Evolutionary conservation across 331 rosid genomes (phyloP), one percentile per base, ranked within the genome.

Genomic region (Saraca asoca): DNA sequence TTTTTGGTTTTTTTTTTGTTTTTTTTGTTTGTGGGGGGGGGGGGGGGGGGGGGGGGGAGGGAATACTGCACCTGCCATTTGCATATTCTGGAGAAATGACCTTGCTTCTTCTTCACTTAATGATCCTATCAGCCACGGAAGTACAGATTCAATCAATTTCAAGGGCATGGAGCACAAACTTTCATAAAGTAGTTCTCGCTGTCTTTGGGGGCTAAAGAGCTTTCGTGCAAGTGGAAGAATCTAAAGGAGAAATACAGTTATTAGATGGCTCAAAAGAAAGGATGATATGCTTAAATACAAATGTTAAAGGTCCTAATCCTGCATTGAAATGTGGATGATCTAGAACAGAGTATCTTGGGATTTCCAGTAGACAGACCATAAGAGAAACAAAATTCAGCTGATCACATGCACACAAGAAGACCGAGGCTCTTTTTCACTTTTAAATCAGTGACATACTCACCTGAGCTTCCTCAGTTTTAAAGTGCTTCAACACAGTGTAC

Each of bases 111-210:
- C 90, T 73, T 87, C 90, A 35, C 76, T 80, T 61, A 84, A 70
- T 12, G 78, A 82, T 69, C 73, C 85, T 12, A 82, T 80, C 51
- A 84, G 80, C 95, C 95, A 87, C 43, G 95, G 95, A 60, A 87
- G 76, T 62, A 87, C 88, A 34, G 88, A 71, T 53, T 87, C 95
- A 50, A 87, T 87, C 78, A 87, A 66, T 79, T 85, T 87, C 78
- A 87, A 69, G 52, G 95, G 88, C 95, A 87, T 87, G 80, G 78
- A 74, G 79, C 88, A 78, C 72, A 87, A 76, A 65, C 90, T 76
- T 66, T 76, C 85, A 74, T 87, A 87, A 72, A 87, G 66, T 33
- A 87, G 69, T 74, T 84, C 90, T 20, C 83, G 83, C 68, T 87
- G 95, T 55, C 77, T 80, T 64, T 76, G 73, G 75, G 73, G 79